Evolutionary conservation across 2,329 filamentous ascomycete species (phyloP), one percentile per base, ranked within the genome.

Genomic region (Paraphoma chrysanthemicola): DNA sequence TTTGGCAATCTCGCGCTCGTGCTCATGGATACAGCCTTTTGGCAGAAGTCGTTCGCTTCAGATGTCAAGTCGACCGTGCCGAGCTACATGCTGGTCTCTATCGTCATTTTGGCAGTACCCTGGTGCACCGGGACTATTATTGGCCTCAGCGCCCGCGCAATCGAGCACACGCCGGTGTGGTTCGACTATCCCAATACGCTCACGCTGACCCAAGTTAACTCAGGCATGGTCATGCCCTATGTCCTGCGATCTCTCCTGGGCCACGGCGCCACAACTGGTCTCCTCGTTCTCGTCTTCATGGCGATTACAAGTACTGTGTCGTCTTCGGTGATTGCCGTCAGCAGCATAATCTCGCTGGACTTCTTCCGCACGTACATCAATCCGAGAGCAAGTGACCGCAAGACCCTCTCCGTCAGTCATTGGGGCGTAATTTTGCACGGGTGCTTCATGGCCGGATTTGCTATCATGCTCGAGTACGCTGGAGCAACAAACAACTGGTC

Each of bases 321-420:
- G 4, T 76, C 78, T 0, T 78, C 80, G 49, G 69, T 80, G 5
- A 80, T 81, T n/a, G 78, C 93, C 1, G 91, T 94, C 1, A 93
- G 90, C 6, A 92, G 90, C 5, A 94, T 96, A 75, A 87, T 89
- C 76, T 94, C 92, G 0, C 95, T 94, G 73, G 92, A 96, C 70
- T 83, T 94, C 62, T 96, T 94, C 78, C 88, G 92, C 55, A 92
- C 90, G 0, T 96, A 96, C 74, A 85, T 96, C 79, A 89, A 94
- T 59, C 91, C 91, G 0, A 73, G 79, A 0, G 92, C 93, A 5
- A 88, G 84, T 49, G 92, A 92, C 18, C 88, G 85, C 69, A 84
- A 84, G 17, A 84, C 96, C 2, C 92, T 96, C 41, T 90, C 87
- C 75, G 89, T 92, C 77, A 91, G 86, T 31, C 90, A 96, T 75